Conservation (phyloP, 345 rosid species). For the Mangifera indica region DNA sequence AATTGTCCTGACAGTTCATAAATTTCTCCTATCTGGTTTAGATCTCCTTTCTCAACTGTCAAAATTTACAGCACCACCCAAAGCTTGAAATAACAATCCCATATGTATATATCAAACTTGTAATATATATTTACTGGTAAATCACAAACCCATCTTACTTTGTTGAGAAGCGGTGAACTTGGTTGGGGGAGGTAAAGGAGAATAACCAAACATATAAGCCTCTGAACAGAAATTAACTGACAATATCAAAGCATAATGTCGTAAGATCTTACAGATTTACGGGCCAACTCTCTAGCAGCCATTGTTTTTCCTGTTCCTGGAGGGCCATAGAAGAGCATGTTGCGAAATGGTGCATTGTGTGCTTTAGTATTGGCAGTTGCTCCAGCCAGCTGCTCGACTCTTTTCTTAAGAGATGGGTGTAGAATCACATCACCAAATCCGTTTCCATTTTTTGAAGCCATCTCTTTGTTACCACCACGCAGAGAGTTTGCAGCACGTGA, state of each 20-base stretch:
- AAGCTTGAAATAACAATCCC: not conserved
- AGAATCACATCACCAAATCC: conserved; percentile 95
- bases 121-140: no score
- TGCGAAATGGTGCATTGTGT: conserved; percentile 92
- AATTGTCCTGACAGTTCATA: not conserved
- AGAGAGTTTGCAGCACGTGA: conserved; percentile 46
- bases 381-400: conserved; percentile 79
- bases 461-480: conserved; percentile 41
- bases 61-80: not conserved
- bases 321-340: conserved; percentile 96
- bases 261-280: conserved; percentile 70
- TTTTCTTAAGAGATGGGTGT: conserved; percentile 80
- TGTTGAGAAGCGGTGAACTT: not conserved
- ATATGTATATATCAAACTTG: not conserved
- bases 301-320: conserved; percentile 99
- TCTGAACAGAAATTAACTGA: not conserved
- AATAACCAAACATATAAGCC: not conserved
- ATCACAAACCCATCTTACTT: not conserved
- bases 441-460: conserved; percentile 52
- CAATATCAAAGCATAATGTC: not conserved
- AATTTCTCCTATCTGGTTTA: conserved; percentile 6
- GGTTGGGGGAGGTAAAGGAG: not conserved
- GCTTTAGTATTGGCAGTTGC: conserved; percentile 97
- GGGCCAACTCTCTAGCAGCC: conserved; percentile 95
- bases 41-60: not conserved